Evolutionary conservation across 805 yeast species (phyloP).

Genomic region (Priceomyces medius): DNA sequence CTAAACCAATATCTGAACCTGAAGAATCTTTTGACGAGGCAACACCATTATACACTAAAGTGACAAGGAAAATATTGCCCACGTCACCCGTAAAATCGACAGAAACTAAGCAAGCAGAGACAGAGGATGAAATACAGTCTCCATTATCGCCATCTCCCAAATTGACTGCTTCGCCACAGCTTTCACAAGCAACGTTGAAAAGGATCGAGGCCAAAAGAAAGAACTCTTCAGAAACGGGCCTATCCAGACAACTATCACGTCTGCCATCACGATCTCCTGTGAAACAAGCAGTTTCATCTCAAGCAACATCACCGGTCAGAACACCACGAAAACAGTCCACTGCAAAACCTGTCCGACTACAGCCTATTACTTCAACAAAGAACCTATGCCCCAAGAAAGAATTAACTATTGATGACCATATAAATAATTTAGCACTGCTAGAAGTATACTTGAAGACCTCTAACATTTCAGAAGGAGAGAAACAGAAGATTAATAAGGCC

Average conservation of each 20-base stretch:
- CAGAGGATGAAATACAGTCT: background rate
- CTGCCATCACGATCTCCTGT: conserved; percentile 1
- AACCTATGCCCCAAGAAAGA: conserved; percentile 1
- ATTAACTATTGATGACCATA: background rate
- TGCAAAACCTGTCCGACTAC: background rate
- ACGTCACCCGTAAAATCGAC: conserved; percentile 10
- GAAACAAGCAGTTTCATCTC: background rate
- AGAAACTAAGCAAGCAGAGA: conserved; percentile 1
- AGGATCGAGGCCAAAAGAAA: conserved; percentile 32
- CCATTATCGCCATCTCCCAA: conserved; percentile 1
- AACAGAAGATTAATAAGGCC: background rate
- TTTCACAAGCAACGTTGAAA: conserved; percentile 32
- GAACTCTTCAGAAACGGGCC: conserved; percentile 2
- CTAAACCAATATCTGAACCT: conserved; percentile 1
- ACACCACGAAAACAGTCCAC: background rate
- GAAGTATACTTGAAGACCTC: conserved; percentile 1
- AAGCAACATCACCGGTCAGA: conserved; percentile 3
- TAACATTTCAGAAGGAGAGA: background rate
- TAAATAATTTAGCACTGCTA: conserved; percentile 1
- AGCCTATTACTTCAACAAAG: background rate
- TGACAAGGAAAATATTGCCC: conserved; percentile 33
- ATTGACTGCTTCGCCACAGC: conserved; percentile 21
- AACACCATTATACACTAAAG: conserved; percentile 25
- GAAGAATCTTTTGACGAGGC: conserved; percentile 1
- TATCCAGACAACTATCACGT: background rate